These are phyloP conservation scores for Ogataea salicorniae DNA, from an alignment of 805 yeast genomes.

Conservation along the genomic window DNA sequence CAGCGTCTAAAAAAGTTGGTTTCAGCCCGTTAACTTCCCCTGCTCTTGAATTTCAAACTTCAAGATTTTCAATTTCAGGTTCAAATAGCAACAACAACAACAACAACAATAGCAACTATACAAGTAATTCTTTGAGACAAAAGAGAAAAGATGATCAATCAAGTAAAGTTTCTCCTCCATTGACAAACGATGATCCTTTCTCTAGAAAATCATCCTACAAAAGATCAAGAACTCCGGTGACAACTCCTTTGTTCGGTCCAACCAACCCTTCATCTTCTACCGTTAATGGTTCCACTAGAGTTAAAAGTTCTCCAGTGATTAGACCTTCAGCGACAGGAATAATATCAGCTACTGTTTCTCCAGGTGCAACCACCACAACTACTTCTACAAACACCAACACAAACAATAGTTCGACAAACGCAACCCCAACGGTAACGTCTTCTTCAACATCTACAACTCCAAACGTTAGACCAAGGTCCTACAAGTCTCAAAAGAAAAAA, in stretches of 20 bases:
- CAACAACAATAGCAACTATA: too few species aligned
- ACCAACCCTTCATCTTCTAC: conserved; percentile 9
- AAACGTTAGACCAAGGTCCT: background rate
- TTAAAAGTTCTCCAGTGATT: conserved; percentile 5
- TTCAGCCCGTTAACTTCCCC: conserved; percentile 62
- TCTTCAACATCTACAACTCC: background rate
- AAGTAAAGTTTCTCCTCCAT: conserved; percentile 14
- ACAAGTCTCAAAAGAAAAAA: conserved; percentile 8
- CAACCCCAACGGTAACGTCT: background rate
- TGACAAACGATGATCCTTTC: conserved; percentile 17
- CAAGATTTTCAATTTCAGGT: conserved; percentile 7
- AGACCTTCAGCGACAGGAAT: conserved; percentile 4
- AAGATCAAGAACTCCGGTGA: conserved; percentile 35
- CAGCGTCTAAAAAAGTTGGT: conserved; percentile 15
- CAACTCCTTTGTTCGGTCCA: conserved; percentile 37
- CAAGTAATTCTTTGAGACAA: conserved; percentile 20
- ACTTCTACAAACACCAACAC: background rate
- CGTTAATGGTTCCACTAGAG: conserved; percentile 1
- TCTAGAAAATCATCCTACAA: conserved; percentile 21
- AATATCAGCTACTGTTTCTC: background rate
- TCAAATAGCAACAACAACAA: conserved; percentile 7
- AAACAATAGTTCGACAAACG: background rate
- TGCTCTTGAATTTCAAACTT: conserved; percentile 48
- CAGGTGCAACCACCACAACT: conserved; percentile 4
- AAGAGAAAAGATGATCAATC: conserved; percentile 26